These are phyloP conservation scores for Aspergillus sp. DNA, from an alignment of 2,329 filamentous ascomycete species.

Conservation along the genomic window DNA sequence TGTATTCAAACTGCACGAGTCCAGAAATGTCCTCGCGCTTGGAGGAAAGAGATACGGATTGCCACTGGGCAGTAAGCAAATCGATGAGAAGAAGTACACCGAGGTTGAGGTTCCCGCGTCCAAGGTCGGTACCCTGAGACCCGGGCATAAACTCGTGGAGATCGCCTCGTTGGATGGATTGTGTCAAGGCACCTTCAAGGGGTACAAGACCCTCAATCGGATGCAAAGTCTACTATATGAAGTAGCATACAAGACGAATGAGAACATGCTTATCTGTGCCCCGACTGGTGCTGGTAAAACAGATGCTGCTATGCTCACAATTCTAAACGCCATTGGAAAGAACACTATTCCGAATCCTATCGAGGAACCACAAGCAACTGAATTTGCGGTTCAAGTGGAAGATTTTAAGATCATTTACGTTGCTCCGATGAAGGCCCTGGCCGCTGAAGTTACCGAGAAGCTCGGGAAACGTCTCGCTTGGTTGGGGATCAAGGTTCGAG, in stretches of 20 bases:
- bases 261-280: conserved; percentile 98
- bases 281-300: conserved; percentile 99
- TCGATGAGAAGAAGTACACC: conserved; percentile 77
- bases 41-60: conserved; percentile 81
- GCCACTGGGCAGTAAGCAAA: conserved; percentile 71
- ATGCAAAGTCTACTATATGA: conserved; percentile 98
- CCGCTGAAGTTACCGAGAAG: conserved; percentile 94
- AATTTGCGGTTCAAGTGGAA: conserved; percentile 79
- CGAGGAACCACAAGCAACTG: conserved; percentile 69
- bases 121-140: conserved; percentile 71
- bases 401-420: conserved; percentile 99
- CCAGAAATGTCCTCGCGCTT: conserved; percentile 80
- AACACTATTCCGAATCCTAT: conserved; percentile 79
- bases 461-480: conserved; percentile 87
- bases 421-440: conserved; percentile 97
- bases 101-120: conserved; percentile 85
- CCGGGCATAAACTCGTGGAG: conserved; percentile 71
- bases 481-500: conserved; percentile 88
- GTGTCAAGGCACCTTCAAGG: conserved; percentile 87
- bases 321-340: conserved; percentile 85
- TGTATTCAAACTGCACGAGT: conserved; percentile 80
- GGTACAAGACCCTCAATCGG: conserved; percentile 89
- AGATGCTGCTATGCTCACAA: conserved; percentile 94
- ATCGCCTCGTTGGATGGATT: conserved; percentile 85
- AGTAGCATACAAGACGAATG: conserved; percentile 90